Evolutionary conservation across 805 yeast species (phyloP), one percentile per base, ranked within the genome.

Genomic region (Candida boidinii): DNA sequence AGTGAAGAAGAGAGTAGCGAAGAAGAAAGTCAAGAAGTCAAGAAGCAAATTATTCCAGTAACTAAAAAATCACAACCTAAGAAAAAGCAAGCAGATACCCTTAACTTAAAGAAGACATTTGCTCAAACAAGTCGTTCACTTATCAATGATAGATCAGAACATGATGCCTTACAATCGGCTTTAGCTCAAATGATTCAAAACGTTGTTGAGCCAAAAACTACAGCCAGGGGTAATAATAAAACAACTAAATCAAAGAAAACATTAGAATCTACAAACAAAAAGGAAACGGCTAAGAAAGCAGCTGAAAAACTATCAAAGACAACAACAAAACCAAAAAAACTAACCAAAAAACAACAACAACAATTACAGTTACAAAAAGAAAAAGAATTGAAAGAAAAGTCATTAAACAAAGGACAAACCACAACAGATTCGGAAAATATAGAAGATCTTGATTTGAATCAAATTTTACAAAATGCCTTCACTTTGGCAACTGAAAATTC

Each of bases 391-490:
- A n/a, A 27, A 30, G 26, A 32, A 32, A 14, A 29, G 28, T 7
- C 34, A 34, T 20, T 28, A 26, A n/a, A 14, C 24, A 17, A 21
- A 14, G 16, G 33, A 15, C 22, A 17, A 17, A 25, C 9, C 5
- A 26, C 33, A 18, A 12, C 26, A 7, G 25, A 37, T 13, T 37
- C 52, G 23, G 69, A 60, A 23, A 71, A 62, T 21, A 59, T 79
- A 37, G 84, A 79, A 45, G 66, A 60, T 34, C 47, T 59, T 35
- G 71, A 66, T 37, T 68, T 81, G 74, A 77, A 73, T 45, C 80
- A 73, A 42, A 81, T 81, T 41, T 68, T 81, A 66, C 85, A 78
- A 41, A 79, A 79, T 56, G 92, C 90, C 1, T 68, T 81, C 59
- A 72, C 73, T 29, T 66, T 82, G 79, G 92, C 88, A 0, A 73